Conservation (phyloP, 2,329 filamentous ascomycete species). For the Diplodia mutila region DNA sequence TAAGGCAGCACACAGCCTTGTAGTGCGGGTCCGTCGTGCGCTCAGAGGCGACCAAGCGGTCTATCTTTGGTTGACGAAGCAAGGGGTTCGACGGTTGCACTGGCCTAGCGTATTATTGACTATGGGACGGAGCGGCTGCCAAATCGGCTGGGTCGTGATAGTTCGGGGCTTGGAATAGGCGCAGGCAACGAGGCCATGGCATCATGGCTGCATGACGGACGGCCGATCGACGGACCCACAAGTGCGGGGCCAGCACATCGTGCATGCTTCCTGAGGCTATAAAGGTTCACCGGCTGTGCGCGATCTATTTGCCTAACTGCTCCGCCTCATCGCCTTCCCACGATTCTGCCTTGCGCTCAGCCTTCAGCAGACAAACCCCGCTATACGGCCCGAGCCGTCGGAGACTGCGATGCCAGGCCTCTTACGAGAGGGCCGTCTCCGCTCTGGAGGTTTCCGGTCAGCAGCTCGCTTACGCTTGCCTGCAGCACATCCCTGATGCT, state of each 20-base stretch:
- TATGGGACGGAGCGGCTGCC: neutral
- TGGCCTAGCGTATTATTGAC: neutral
- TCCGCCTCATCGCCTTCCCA: neutral
- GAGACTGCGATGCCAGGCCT: neutral
- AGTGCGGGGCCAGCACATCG: slow-evolving; percentile 5
- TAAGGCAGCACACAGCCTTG: neutral
- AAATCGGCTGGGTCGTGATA: neutral
- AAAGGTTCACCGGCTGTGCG: slow-evolving; percentile 12
- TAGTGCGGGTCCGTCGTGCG: neutral
- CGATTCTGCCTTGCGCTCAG: slow-evolving; percentile 3
- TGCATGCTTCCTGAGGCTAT: neutral
- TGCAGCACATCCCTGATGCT: neutral
- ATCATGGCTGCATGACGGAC: neutral
- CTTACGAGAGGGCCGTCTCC: neutral
- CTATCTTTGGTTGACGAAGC: neutral
- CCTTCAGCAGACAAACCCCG: neutral
- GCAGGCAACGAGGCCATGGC: neutral
- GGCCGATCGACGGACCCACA: neutral
- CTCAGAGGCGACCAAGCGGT: neutral
- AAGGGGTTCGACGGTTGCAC: slow-evolving; percentile 4
- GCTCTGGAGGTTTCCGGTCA: neutral
- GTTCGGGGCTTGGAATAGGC: too few species aligned
- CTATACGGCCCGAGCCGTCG: slow-evolving; percentile 5
- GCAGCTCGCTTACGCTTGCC: slow-evolving; percentile 9
- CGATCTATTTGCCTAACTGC: neutral